Evolutionary conservation across 139 green algal genomes (phyloP).

Genomic region (Axilococcus clingmanii): DNA sequence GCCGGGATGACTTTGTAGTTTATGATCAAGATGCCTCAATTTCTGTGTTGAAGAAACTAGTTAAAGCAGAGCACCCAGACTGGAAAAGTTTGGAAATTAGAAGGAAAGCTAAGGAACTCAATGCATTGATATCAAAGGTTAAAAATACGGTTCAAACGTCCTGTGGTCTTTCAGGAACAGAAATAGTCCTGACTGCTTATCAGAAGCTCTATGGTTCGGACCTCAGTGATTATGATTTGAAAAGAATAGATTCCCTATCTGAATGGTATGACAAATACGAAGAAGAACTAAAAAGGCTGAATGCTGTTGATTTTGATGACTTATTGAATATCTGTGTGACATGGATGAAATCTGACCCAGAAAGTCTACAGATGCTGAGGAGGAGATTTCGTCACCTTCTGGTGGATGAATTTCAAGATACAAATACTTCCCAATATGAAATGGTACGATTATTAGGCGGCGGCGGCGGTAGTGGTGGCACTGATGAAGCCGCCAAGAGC

Average conservation of each 20-base stretch:
- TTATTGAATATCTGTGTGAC: constrained; percentile 24
- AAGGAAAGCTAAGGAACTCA: neutral
- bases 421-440: constrained; percentile 52
- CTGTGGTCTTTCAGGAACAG: too few relatives aligned
- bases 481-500: neutral
- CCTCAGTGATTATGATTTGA: neutral
- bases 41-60: constrained; percentile 18
- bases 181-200: neutral
- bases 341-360: constrained; percentile 6
- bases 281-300: neutral
- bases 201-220: neutral
- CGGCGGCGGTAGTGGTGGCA: neutral
- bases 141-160: constrained; percentile 32
- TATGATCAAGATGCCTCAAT: constrained; percentile 26
- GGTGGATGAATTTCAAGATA: constrained; percentile 67
- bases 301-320: constrained; percentile 35
- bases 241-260: neutral
- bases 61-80: constrained; percentile 6
- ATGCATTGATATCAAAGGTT: constrained; percentile 5
- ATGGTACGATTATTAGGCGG: constrained; percentile 36
- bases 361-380: constrained; percentile 2
- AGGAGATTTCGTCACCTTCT: constrained; percentile 22
- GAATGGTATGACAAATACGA: constrained; percentile 12
- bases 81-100: neutral
- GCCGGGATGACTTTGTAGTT: constrained; percentile 18